These are phyloP conservation scores for Paraphoma chrysanthemicola DNA, from an alignment of 2,329 filamentous ascomycete genomes.

Conservation along the genomic window DNA sequence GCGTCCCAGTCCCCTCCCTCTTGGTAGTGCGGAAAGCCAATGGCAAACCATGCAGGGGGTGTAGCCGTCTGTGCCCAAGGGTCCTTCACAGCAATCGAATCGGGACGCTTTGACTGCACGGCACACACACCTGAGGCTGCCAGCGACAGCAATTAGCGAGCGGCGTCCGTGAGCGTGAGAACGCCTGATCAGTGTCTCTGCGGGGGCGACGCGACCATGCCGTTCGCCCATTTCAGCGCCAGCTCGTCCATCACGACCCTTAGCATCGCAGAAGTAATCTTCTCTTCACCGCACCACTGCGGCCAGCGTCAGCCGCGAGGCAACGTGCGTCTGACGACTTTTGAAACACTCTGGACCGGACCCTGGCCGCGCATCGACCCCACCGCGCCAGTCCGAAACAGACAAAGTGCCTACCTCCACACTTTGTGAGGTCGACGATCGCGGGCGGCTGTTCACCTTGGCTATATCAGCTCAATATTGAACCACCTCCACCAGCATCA, in stretches of 20 bases:
- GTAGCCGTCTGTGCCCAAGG: not conserved
- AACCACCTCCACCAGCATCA: not conserved
- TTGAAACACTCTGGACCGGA: constrained; percentile 5
- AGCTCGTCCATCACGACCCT: not conserved
- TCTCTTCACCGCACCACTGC: constrained; percentile 3
- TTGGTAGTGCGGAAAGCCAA: constrained; percentile 5
- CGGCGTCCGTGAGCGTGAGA: not conserved
- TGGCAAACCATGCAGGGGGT: constrained; percentile 1
- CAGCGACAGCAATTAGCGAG: not conserved
- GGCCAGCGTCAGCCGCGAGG: constrained; percentile 16
- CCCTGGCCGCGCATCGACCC: constrained; percentile 22
- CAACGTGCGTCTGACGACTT: constrained; percentile 9
- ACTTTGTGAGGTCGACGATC: constrained; percentile 10
- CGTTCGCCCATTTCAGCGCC: not conserved
- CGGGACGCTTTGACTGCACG: constrained; percentile 1
- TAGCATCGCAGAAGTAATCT: not conserved
- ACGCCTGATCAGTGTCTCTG: constrained; percentile 4
- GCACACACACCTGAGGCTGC: constrained; percentile 3
- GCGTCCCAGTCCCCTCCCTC: not conserved
- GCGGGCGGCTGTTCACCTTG: constrained; percentile 6
- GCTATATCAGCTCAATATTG: constrained; percentile 3
- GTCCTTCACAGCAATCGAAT: not conserved
- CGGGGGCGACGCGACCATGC: not conserved
- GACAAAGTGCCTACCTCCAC: constrained; percentile 19
- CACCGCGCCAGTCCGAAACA: constrained; percentile 13